Base-by-base conservation (phyloP, 139 green algal genomes). In the Haematococcus sp. region DNA sequence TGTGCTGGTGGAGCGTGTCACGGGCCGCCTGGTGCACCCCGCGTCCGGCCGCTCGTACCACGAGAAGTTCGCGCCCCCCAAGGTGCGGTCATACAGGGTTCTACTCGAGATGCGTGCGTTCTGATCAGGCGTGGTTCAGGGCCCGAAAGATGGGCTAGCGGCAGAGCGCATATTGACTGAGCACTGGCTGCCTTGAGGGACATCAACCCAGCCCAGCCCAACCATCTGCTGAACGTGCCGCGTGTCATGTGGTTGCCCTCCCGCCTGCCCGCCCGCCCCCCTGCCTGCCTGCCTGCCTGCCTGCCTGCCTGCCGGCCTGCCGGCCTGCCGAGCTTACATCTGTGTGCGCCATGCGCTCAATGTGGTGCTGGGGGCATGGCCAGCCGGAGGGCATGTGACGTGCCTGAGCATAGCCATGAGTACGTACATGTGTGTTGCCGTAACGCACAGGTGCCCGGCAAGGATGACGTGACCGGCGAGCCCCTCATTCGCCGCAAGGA, bases 401-500 rank as follows among this genome's bases (percentile, higher is more conserved):
- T n/a, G n/a, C n/a, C n/a, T n/a, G n/a, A n/a, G n/a, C n/a, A n/a
- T n/a, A n/a, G n/a, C n/a, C n/a, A n/a, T n/a, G n/a, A n/a, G n/a
- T n/a, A n/a, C n/a, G n/a, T n/a, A n/a, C n/a, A n/a, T n/a, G n/a
- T n/a, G n/a, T n/a, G n/a, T n/a, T n/a, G n/a, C n/a, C n/a, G n/a
- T n/a, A n/a, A n/a, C n/a, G n/a, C 35, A 13, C 69, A 81, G 73
- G 76, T 85, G 46, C 71, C 82, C 5, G 82, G 82, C 30, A 54
- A 76, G n/a, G 88, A 93, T 54, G 88, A 93, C 77, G 28, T 89
- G 15, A 90, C 85, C 0, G 84, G 96, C 3, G 96, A 99, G 87
- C 91, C 95, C 3, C 90, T 99, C 20, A 90, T 98, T 28, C 83
- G 90, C 76, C 86, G 96, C 49, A 99, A 98, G 84, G 96, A 99